A percentile compares a stretch with the other conserved stretches of the same genome.
These are phyloP conservation scores for Umbellularia californica DNA, from an alignment of 164 flowering plant genomes.

Conservation along the genomic window DNA sequence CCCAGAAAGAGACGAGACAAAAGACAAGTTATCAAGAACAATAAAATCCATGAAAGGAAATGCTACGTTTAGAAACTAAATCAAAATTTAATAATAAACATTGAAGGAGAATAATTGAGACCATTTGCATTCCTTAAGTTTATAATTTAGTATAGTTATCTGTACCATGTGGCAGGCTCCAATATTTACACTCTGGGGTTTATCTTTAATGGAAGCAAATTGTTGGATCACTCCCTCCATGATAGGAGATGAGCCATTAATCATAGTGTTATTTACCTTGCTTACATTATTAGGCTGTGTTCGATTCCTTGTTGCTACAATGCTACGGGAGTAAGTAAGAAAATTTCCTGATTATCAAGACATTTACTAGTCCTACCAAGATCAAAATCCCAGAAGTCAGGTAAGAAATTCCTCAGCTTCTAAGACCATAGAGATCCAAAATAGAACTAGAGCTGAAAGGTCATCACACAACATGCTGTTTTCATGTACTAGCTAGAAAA, in stretches of 20 bases:
- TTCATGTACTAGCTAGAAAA: not conserved
- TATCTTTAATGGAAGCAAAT: not conserved
- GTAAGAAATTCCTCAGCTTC: not conserved
- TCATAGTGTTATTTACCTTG: not conserved
- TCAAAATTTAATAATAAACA: not conserved
- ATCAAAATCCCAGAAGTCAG: not conserved
- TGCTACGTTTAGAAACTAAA: not conserved
- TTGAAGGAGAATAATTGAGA: not conserved
- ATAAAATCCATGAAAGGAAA: not conserved
- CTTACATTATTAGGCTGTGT: not conserved
- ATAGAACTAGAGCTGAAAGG: too few relatives aligned
- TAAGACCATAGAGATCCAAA: too few relatives aligned
- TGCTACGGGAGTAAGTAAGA: too few relatives aligned
- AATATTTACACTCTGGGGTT: not conserved
- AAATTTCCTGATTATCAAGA: not conserved
- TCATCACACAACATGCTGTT: too few relatives aligned
- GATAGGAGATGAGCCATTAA: not conserved
- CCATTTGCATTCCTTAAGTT: not conserved
- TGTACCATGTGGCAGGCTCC: not conserved
- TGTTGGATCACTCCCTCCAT: not conserved
- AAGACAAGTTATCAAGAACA: not conserved
- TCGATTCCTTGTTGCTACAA: too few relatives aligned
- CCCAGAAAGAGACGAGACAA: not conserved
- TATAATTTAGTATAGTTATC: too few relatives aligned
- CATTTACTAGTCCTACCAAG: not conserved